Evolutionary conservation across 2,329 filamentous ascomycete genomes (phyloP).

Genomic region (Colletotrichum destructivum): DNA sequence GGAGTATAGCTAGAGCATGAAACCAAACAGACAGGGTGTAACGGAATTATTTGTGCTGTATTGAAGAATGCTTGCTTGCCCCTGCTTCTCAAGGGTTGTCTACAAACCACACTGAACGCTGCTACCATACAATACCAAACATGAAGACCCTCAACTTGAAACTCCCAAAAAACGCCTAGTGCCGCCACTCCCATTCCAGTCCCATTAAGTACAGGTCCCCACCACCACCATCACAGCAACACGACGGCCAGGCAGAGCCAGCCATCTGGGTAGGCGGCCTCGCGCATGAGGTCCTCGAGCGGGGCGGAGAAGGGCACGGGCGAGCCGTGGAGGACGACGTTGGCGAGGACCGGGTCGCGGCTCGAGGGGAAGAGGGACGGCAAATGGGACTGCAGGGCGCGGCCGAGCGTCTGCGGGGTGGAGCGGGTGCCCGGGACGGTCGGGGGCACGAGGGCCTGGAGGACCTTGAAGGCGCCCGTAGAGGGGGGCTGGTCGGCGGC

Average conservation of each 20-base stretch:
- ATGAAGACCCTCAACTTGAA: no score
- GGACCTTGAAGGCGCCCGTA: constrained; percentile 74
- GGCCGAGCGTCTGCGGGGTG: constrained; percentile 74
- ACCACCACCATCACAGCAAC: constrained; percentile 66
- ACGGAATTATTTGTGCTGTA: no score
- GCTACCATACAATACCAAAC: no score
- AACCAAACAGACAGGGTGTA: no score
- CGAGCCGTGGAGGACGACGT: constrained; percentile 88
- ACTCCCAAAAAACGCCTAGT: background rate
- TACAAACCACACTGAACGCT: no score
- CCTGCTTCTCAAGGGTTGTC: no score
- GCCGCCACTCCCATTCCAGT: background rate
- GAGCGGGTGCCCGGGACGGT: constrained; percentile 52
- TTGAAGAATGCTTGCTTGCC: no score
- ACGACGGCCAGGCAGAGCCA: constrained; percentile 89
- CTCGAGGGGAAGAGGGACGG: constrained; percentile 90
- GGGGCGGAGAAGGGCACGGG: constrained; percentile 84
- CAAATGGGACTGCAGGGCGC: constrained; percentile 81
- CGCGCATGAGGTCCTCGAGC: constrained; percentile 85
- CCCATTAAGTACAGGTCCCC: background rate
- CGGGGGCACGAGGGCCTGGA: constrained; percentile 81
- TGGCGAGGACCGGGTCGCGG: constrained; percentile 86
- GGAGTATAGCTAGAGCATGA: no score
- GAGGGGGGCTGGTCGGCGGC: constrained; percentile 46
- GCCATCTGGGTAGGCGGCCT: constrained; percentile 90